Conservation (phyloP, 1,139 yeast species). For the Kluyveromyces sp. region DNA sequence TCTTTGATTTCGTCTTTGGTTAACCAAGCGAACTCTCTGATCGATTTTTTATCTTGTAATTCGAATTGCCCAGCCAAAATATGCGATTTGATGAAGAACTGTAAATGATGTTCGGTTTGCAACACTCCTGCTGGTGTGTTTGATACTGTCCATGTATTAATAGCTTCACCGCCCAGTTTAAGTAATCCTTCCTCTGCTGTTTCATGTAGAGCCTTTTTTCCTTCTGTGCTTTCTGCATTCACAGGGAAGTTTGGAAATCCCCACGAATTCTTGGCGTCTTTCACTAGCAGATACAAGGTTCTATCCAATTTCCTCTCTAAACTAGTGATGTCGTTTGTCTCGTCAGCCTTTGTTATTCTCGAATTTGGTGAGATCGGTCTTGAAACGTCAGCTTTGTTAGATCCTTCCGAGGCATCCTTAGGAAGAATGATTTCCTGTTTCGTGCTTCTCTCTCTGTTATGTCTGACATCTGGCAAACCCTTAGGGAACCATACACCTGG, state of each 20-base stretch:
- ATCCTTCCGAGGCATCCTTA: conserved; percentile 37
- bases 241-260: conserved; percentile 63
- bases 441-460: conserved; percentile 79
- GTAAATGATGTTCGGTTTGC: conserved; percentile 30
- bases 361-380: conserved; percentile 67
- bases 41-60: conserved; percentile 38
- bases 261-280: conserved; percentile 49
- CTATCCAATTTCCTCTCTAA: conserved; percentile 75
- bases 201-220: conserved; percentile 50
- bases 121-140: conserved; percentile 76
- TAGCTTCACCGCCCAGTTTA: conserved; percentile 61
- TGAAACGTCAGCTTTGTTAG: conserved; percentile 46
- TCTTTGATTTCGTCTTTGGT: conserved; percentile 69
- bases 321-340: conserved; percentile 50
- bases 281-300: conserved; percentile 67
- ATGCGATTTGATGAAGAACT: conserved; percentile 76
- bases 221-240: conserved; percentile 18
- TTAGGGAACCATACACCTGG: conserved; percentile 72
- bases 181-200: conserved; percentile 73
- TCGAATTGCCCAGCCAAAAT: conserved; percentile 80
- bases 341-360: conserved; percentile 73
- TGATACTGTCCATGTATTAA: conserved; percentile 87
- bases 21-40: conserved; percentile 66
- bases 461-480: conserved; percentile 82
- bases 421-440: conserved; percentile 75